phyloP scores from a whole-genome alignment of 257 asterid species.

The Solanum gracilifrons region DNA sequence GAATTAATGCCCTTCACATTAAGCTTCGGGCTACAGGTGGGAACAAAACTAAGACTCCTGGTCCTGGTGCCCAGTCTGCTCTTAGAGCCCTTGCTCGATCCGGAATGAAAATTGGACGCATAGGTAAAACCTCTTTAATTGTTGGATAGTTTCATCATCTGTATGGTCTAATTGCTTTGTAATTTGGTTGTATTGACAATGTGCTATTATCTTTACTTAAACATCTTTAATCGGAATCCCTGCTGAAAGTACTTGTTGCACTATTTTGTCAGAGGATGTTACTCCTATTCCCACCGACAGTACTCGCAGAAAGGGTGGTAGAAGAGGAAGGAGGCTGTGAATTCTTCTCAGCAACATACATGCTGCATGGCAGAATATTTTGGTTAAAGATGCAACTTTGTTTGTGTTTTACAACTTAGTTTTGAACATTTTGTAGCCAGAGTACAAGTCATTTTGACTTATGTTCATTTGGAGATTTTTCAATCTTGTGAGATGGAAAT shows the following conservation, averaged over 20 bases:
- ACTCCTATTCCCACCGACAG: constrained; percentile 74
- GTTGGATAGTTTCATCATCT: background rate
- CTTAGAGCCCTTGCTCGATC: constrained; percentile 93
- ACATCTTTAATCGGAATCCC: background rate
- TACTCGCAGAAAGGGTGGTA: constrained; percentile 63
- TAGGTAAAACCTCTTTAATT: constrained; percentile 33
- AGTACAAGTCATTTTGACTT: background rate
- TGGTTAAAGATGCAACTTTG: background rate
- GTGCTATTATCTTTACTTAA: background rate
- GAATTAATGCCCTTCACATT: constrained; percentile 76
- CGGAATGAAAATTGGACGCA: constrained; percentile 91
- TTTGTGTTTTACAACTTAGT: background rate
- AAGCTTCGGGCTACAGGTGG: constrained; percentile 94
- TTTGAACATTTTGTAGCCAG: constrained; percentile 3
- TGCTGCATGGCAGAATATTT: background rate
- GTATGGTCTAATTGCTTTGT: background rate
- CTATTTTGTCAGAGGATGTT: constrained; percentile 41
- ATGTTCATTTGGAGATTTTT: background rate
- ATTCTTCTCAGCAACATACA: background rate
- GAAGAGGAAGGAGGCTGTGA: constrained; percentile 70
- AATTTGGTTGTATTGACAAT: background rate
- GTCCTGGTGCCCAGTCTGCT: constrained; percentile 94
- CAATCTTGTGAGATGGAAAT: background rate
- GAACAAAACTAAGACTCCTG: constrained; percentile 89
- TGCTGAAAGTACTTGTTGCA: background rate